Evolutionary conservation across 2,329 filamentous ascomycete species (phyloP), one percentile per base, ranked within the genome.

Genomic region (Didymella segeticola): DNA sequence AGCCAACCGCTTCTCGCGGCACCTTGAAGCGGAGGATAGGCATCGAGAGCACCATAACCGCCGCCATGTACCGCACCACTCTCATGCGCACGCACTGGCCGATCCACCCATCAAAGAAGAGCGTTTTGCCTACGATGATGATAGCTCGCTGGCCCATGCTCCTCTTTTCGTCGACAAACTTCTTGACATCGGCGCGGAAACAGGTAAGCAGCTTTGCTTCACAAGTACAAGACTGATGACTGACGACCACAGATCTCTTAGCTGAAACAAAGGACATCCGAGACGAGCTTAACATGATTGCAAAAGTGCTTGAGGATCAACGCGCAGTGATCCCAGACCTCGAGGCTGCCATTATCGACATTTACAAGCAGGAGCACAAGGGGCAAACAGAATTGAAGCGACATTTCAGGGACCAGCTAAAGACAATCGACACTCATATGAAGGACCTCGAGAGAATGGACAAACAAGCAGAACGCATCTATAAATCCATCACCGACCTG

Each of bases 211-310:
- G n/a, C n/a, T n/a, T n/a, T n/a, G n/a, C n/a, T n/a, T n/a, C n/a
- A n/a, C n/a, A n/a, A n/a, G n/a, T n/a, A n/a, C n/a, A n/a, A n/a
- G n/a, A n/a, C n/a, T n/a, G n/a, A n/a, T n/a, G n/a, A n/a, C n/a
- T n/a, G n/a, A n/a, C n/a, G n/a, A n/a, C n/a, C n/a, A n/a, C n/a
- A 0, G 79, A 83, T 43, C 76, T 88, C 0, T 76, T 89, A 0
- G 80, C 83, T 0, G 86, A 89, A 61, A 84, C 83, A 39, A 88
- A 88, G 65, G 86, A 89, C 62, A 87, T 89, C 47, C 81, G 84
- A 17, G 86, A 89, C 62, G 86, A 89, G 69, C 79, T 89, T 17
- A 84, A 84, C 63, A 88, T 88, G 73, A 82, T 89, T 25, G 70
- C 68, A 4, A 81, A 80, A 47, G 78, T 85, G 0, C 71, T 85